Conservation (phyloP, 1,139 yeast species). For the Kurtzmaniella quercitrusa region DNA sequence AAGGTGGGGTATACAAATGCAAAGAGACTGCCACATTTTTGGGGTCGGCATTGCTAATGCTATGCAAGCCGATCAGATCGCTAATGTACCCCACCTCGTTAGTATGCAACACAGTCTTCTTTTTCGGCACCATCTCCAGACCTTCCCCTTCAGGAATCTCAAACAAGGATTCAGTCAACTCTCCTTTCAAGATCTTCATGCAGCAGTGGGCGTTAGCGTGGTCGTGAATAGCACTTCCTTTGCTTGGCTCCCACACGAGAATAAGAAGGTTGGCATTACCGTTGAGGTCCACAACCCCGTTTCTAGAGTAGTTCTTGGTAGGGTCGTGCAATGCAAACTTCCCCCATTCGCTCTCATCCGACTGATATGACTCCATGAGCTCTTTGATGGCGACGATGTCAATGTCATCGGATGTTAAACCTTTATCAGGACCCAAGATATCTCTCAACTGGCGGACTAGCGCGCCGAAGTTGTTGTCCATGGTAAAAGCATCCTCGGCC, state of each 20-base stretch:
- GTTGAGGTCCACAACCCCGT: slow-evolving; percentile 65
- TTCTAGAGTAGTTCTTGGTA: slow-evolving; percentile 49
- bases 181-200: slow-evolving; percentile 62
- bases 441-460: slow-evolving; percentile 27
- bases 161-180: slow-evolving; percentile 54
- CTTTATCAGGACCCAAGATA: slow-evolving; percentile 32
- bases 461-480: slow-evolving; percentile 22
- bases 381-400: slow-evolving; percentile 45
- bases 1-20: slow-evolving; percentile 77
- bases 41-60: slow-evolving; percentile 50
- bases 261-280: slow-evolving; percentile 65
- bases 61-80: slow-evolving; percentile 65
- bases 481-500: slow-evolving; percentile 6
- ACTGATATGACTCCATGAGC: slow-evolving; percentile 46
- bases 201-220: slow-evolving; percentile 75
- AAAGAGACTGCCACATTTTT: slow-evolving; percentile 57
- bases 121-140: slow-evolving; percentile 20
- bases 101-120: slow-evolving; percentile 31
- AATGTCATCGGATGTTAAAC: slow-evolving; percentile 46
- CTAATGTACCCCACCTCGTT: slow-evolving; percentile 64
- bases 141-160: slow-evolving; percentile 42
- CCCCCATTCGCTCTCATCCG: slow-evolving; percentile 54
- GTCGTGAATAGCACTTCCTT: slow-evolving; percentile 65
- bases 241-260: slow-evolving; percentile 71
- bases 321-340: slow-evolving; percentile 55